Conservation (phyloP, 2,329 filamentous ascomycete species). For the Colletotrichum aenigma region DNA sequence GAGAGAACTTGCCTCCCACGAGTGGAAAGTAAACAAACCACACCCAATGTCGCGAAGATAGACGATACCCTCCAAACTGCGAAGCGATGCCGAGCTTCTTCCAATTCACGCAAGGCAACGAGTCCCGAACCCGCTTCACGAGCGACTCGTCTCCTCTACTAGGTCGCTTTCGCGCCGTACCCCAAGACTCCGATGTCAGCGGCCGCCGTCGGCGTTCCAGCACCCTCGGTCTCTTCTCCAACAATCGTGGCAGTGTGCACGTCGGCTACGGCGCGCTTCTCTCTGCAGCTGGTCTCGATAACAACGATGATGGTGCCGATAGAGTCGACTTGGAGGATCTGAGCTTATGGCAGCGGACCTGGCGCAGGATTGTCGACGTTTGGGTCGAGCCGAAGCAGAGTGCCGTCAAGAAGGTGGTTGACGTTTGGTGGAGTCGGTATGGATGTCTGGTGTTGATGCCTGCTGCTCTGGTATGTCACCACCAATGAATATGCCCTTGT, state of each 20-base stretch:
- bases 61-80: background rate
- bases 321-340: slow-evolving; percentile 32
- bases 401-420: slow-evolving; percentile 62
- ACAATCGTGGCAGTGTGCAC: slow-evolving; percentile 56
- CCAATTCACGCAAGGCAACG: slow-evolving; percentile 68
- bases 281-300: slow-evolving; percentile 41
- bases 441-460: slow-evolving; percentile 65
- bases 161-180: slow-evolving; percentile 69
- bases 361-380: slow-evolving; percentile 50
- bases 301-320: slow-evolving; percentile 32
- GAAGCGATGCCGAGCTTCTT: slow-evolving; percentile 66
- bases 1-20: background rate
- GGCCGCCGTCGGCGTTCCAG: slow-evolving; percentile 32
- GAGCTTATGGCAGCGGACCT: slow-evolving; percentile 38
- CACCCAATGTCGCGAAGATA: slow-evolving; percentile 12
- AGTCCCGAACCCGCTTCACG: slow-evolving; percentile 56
- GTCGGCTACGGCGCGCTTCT: slow-evolving; percentile 61
- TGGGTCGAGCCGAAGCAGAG: slow-evolving; percentile 66
- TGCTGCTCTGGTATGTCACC: slow-evolving; percentile 56
- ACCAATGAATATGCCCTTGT: background rate
- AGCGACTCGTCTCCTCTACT: slow-evolving; percentile 64
- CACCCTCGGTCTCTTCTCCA: slow-evolving; percentile 28
- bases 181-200: slow-evolving; percentile 40
- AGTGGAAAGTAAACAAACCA: slow-evolving; percentile 4
- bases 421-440: slow-evolving; percentile 69